Conservation (phyloP, 2,329 filamentous ascomycete genomes). For the Xylaria arbuscula region DNA sequence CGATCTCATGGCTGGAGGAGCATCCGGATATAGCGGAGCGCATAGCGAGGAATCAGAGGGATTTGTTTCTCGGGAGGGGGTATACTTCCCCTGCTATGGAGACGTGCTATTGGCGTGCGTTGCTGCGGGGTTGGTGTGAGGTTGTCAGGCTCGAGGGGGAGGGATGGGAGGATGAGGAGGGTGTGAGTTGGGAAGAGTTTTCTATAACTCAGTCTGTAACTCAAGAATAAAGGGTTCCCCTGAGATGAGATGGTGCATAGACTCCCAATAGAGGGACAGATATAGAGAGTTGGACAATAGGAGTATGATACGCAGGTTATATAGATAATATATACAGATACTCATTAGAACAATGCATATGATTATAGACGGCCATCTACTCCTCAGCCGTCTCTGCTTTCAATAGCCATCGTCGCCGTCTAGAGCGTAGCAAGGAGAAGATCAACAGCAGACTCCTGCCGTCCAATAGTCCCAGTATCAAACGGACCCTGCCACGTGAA, state of each 20-base stretch:
- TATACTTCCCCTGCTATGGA: constrained; percentile 34
- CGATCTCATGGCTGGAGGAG: constrained; percentile 26
- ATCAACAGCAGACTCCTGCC: constrained; percentile 66
- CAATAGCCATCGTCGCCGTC: neutral
- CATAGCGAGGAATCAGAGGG: constrained; percentile 30
- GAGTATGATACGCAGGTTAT: too few species aligned
- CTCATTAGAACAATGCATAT: neutral
- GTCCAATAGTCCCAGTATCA: constrained; percentile 56
- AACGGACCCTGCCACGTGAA: constrained; percentile 66
- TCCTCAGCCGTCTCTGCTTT: neutral
- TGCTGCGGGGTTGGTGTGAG: constrained; percentile 28
- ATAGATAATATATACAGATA: neutral
- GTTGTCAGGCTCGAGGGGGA: constrained; percentile 29
- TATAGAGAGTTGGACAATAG: neutral
- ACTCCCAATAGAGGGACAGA: too few species aligned
- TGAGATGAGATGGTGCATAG: neutral
- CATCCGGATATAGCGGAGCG: constrained; percentile 25
- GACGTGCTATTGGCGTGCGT: constrained; percentile 35
- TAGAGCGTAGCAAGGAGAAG: constrained; percentile 61
- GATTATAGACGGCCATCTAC: neutral
- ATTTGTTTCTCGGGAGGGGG: constrained; percentile 26
- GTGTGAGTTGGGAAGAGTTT: constrained; percentile 33
- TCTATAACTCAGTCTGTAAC: neutral
- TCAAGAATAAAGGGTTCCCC: neutral
- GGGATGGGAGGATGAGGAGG: constrained; percentile 17